Conservation (phyloP, 331 rosid genomes). For the Quercus phellos region DNA sequence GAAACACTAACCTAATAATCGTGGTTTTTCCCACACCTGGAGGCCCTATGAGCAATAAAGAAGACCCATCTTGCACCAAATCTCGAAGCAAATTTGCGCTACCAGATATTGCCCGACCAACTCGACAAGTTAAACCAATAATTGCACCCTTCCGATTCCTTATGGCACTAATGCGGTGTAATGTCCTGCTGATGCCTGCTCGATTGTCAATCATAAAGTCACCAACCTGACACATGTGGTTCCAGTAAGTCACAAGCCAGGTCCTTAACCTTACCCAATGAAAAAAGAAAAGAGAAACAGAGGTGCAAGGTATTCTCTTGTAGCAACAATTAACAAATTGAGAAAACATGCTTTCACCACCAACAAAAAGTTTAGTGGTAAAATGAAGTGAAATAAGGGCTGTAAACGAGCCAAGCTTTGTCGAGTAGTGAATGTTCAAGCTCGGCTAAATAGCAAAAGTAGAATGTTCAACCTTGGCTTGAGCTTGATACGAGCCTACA, state of each 20-base stretch:
- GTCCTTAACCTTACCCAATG: not conserved
- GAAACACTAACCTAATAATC: conserved; percentile 62
- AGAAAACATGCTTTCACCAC: not conserved
- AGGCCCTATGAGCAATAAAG: conserved; percentile 90
- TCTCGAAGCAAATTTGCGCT: conserved; percentile 76
- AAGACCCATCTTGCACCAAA: conserved; percentile 82
- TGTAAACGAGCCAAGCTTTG: no score
- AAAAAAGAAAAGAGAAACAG: not conserved
- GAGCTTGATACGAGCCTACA: no score
- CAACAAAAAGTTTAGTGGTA: not conserved
- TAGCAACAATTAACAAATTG: not conserved
- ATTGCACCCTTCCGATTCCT: conserved; percentile 83
- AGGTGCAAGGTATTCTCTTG: not conserved
- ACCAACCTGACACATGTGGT: conserved; percentile 62
- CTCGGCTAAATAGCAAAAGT: no score
- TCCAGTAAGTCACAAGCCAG: conserved; percentile 20
- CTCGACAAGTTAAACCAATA: conserved; percentile 93
- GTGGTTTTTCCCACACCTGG: conserved; percentile 98
- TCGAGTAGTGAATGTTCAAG: no score
- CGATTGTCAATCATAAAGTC: conserved; percentile 85
- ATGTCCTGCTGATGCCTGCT: conserved; percentile 94
- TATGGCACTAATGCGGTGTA: conserved; percentile 89
- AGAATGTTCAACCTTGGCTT: no score
- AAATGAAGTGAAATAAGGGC: not conserved
- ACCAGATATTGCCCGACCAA: conserved; percentile 87